Base-by-base conservation (phyloP, 192 early-diverging fungal species). In the Backusella morwellensis region DNA sequence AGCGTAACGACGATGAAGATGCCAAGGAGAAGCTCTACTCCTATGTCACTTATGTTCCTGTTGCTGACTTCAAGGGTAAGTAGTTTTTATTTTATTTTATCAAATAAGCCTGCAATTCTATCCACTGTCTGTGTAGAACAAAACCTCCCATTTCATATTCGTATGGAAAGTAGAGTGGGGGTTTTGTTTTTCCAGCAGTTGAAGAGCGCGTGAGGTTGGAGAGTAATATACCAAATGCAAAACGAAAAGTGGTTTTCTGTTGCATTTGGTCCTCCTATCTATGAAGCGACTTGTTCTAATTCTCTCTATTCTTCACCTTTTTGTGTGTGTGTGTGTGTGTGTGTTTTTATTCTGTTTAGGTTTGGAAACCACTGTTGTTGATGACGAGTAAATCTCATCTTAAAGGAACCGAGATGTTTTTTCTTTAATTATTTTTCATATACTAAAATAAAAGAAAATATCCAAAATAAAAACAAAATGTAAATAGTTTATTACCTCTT, bases 21-120 rank as follows among this genome's bases (percentile, higher is more conserved):
- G 94, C 95, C 84, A 93, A 93, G 85, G 95, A 98, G 89, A 98
- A 98, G 94, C 92, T 99, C 59, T 99, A 96, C 93, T 96, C 97
- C 76, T 89, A 92, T 79, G 98, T 99, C 75, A 89, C 94, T 78
- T 89, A 89, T 79, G 98, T 99, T 70, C 91, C 92, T 54, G 90
- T 94, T 79, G 86, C 93, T 75, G 83, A 85, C 84, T 98, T 97
- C 90, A 98, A 97, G 92, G 96, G 96, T 89, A 80, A 80, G 71
- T 69, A 8, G 6, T 70, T 21, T 70, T 70, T 69, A 26, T n/a
- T 70, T 68, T 66, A 3, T 66, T 68, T 36, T 68, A 19, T 68
- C 14, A 21, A n/a, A 12, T 34, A 36, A 17, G 26, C 35, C 21
- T 44, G 6, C 70, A 44, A 44, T 42, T 41, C 70, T 63, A 63